A percentile compares a stretch with the other conserved stretches of the same genome.
Evolutionary conservation across 345 rosid species (phyloP).

Genomic region (Citrus hindsii): DNA sequence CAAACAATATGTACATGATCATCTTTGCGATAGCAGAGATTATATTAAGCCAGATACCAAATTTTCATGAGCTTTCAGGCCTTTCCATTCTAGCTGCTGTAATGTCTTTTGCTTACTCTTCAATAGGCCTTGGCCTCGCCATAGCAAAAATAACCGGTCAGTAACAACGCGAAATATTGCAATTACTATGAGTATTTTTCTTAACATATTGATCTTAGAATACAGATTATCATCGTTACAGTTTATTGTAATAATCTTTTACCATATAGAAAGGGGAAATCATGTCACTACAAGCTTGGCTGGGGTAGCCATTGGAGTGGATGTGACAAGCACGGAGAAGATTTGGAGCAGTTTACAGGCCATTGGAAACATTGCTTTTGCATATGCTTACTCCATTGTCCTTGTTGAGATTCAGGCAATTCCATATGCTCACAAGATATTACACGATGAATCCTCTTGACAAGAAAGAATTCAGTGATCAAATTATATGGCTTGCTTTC

Average conservation of each 20-base stretch:
- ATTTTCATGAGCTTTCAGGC: conserved; percentile 77
- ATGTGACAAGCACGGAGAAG: conserved; percentile 64
- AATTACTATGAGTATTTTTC: neutral
- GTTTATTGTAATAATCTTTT: neutral
- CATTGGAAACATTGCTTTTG: conserved; percentile 78
- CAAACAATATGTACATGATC: conserved; percentile 61
- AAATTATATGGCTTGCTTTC: neutral
- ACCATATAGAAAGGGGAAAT: conserved; percentile 24
- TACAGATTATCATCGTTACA: neutral
- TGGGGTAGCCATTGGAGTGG: conserved; percentile 57
- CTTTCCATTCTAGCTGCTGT: conserved; percentile 78
- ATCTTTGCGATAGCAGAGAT: conserved; percentile 57
- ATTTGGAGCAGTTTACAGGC: conserved; percentile 76
- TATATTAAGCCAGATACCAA: conserved; percentile 75
- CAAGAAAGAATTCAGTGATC: neutral
- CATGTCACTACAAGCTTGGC: conserved; percentile 45
- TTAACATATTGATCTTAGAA: neutral
- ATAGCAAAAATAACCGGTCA: conserved; percentile 47
- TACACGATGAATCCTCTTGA: neutral
- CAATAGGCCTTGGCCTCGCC: conserved; percentile 76
- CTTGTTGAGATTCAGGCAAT: conserved; percentile 83
- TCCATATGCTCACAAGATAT: neutral
- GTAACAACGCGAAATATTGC: neutral
- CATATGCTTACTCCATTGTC: conserved; percentile 66
- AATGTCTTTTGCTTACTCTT: conserved; percentile 79